phyloP scores from a whole-genome alignment of 75 land plant genomes.

The Cupressus sempervirens region DNA sequence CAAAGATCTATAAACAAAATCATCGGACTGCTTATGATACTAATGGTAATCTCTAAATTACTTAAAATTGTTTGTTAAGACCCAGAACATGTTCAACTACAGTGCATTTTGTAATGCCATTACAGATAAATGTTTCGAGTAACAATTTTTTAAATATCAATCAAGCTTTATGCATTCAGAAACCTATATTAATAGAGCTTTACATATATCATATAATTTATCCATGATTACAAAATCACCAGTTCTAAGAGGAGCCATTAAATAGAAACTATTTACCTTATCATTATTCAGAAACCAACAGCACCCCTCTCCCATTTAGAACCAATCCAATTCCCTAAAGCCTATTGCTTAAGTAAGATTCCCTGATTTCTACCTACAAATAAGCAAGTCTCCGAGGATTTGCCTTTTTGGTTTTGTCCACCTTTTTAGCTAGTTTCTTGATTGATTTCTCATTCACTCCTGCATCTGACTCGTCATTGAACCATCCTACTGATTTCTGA shows the following conservation, averaged over 20 bases:
- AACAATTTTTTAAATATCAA: background rate
- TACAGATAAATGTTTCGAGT: too few species aligned
- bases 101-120: background rate
- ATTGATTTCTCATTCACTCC: constrained; percentile 7
- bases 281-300: background rate
- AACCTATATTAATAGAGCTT: background rate
- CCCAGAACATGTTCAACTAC: background rate
- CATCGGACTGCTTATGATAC: background rate
- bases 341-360: background rate
- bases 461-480: constrained; percentile 43
- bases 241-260: background rate
- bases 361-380: background rate
- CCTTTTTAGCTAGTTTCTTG: background rate
- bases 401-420: background rate
- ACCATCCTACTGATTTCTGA: constrained; percentile 44
- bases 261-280: background rate
- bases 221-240: background rate
- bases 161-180: background rate
- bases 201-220: background rate
- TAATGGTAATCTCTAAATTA: background rate
- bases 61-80: background rate
- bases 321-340: background rate
- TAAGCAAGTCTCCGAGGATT: background rate
- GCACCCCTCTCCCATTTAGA: background rate
- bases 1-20: background rate